These are phyloP conservation scores for Neofusicoccum laricinum DNA, from an alignment of 2,329 filamentous ascomycete genomes.

Conservation along the genomic window DNA sequence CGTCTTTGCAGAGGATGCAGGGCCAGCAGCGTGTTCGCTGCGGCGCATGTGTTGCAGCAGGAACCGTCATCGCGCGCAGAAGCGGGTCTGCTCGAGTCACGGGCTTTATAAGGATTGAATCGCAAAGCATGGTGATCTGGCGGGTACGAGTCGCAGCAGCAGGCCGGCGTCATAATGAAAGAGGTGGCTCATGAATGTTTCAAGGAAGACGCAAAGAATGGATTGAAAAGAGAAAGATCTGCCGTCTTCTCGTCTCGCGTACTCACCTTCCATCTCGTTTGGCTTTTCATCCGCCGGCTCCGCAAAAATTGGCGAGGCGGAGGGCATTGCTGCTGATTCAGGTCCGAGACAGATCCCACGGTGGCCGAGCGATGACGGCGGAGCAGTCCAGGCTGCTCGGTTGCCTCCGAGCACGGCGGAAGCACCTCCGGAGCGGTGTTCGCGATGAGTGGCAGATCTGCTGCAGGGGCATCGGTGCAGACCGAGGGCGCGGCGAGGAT, in stretches of 20 bases:
- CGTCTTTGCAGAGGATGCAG: background rate
- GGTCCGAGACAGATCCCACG: background rate
- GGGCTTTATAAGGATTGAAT: background rate
- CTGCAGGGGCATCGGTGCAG: slow-evolving; percentile 5
- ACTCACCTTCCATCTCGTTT: background rate
- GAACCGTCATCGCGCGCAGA: slow-evolving; percentile 1
- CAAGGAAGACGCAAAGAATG: background rate
- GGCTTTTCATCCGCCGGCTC: background rate
- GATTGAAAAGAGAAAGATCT: background rate
- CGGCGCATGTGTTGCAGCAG: background rate
- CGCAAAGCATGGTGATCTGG: background rate
- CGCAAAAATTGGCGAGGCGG: background rate
- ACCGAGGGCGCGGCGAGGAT: slow-evolving; percentile 3
- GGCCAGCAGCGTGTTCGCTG: background rate
- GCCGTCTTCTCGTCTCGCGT: background rate
- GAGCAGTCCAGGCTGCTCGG: background rate
- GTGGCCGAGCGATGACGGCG: background rate
- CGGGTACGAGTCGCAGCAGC: background rate
- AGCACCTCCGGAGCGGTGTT: background rate
- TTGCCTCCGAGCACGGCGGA: background rate
- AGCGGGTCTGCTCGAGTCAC: slow-evolving; percentile 3
- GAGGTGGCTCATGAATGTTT: background rate
- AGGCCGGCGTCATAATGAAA: background rate
- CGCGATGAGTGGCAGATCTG: slow-evolving; percentile 1
- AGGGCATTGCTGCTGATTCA: background rate